Conservation (phyloP, 1,284 basidiomycete species). For the Sporisorium reilianum region DNA sequence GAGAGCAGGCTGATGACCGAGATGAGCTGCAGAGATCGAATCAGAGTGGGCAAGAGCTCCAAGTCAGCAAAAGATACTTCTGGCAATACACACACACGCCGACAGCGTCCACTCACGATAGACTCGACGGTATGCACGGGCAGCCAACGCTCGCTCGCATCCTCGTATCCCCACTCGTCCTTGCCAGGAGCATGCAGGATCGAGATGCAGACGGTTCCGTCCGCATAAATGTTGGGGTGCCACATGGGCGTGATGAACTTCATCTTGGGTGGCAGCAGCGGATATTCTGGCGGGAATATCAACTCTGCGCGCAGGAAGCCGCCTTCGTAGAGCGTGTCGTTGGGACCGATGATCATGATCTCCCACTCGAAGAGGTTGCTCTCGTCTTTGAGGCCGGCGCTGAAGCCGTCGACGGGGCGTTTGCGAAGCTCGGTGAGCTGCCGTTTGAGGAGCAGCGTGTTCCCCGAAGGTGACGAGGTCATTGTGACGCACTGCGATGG, state of each 20-base stretch:
- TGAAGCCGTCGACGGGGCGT: slow-evolving; percentile 68
- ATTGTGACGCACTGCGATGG: slow-evolving; percentile 29
- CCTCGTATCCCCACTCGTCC: slow-evolving; percentile 98
- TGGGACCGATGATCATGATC: slow-evolving; percentile 69
- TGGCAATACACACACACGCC: background rate
- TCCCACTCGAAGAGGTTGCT: slow-evolving; percentile 69
- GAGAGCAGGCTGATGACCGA: slow-evolving; percentile 96
- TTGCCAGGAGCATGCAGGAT: slow-evolving; percentile 97
- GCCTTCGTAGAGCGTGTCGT: slow-evolving; percentile 69
- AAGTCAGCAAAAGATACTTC: background rate
- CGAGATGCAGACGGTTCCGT: slow-evolving; percentile 93
- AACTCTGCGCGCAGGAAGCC: slow-evolving; percentile 68
- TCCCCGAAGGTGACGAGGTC: slow-evolving; percentile 62
- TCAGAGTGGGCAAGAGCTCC: background rate
- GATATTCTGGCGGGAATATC: slow-evolving; percentile 74
- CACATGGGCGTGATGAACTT: slow-evolving; percentile 95
- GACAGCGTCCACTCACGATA: slow-evolving; percentile 78
- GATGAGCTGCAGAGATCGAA: slow-evolving; percentile 76
- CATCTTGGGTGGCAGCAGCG: slow-evolving; percentile 93
- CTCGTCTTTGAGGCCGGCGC: slow-evolving; percentile 69
- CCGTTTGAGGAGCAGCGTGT: slow-evolving; percentile 67
- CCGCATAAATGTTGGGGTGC: slow-evolving; percentile 94
- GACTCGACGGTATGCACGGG: slow-evolving; percentile 97
- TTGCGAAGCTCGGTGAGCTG: slow-evolving; percentile 68
- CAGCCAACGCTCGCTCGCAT: slow-evolving; percentile 96